phyloP scores from a whole-genome alignment of 2,329 filamentous ascomycete species.

The Samsoniella hepiali region DNA sequence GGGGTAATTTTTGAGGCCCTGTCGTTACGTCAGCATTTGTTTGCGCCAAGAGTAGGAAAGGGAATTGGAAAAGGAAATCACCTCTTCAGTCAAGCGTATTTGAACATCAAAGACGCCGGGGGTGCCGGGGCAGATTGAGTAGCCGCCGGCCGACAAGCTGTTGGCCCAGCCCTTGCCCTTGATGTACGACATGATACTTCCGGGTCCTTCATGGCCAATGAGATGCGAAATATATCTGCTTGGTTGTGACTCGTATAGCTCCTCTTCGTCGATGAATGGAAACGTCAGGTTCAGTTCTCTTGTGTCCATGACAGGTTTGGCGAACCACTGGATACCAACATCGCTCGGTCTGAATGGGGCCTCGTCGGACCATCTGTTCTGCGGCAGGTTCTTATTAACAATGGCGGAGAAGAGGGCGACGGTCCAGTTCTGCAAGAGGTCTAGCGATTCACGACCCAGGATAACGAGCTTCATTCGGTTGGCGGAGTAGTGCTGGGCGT shows the following conservation, averaged over 20 bases:
- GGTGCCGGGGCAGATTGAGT: slow-evolving; percentile 71
- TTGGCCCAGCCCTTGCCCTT: slow-evolving; percentile 91
- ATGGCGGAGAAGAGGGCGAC: slow-evolving; percentile 78
- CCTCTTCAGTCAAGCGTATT: slow-evolving; percentile 79
- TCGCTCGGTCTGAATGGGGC: slow-evolving; percentile 48
- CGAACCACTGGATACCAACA: slow-evolving; percentile 69
- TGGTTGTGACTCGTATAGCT: slow-evolving; percentile 74
- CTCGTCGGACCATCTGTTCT: slow-evolving; percentile 53
- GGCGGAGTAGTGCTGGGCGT: slow-evolving; percentile 84
- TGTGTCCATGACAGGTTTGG: slow-evolving; percentile 88
- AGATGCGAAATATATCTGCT: slow-evolving; percentile 84
- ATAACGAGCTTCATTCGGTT: slow-evolving; percentile 93
- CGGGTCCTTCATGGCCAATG: slow-evolving; percentile 88
- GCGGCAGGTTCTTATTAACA: slow-evolving; percentile 73
- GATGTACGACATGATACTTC: slow-evolving; percentile 85
- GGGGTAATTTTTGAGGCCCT: slow-evolving; percentile 73
- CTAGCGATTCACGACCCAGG: slow-evolving; percentile 75
- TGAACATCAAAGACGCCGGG: slow-evolving; percentile 77
- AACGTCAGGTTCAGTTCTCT: slow-evolving; percentile 78
- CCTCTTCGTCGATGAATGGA: slow-evolving; percentile 80
- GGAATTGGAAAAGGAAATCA: slow-evolving; percentile 29
- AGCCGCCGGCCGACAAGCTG: slow-evolving; percentile 72
- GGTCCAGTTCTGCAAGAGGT: slow-evolving; percentile 80
- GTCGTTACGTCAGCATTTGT: slow-evolving; percentile 13
- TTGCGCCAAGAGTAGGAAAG: no score